These are phyloP conservation scores for Colletotrichum incanum DNA, from an alignment of 2,329 filamentous ascomycete genomes.

Conservation along the genomic window DNA sequence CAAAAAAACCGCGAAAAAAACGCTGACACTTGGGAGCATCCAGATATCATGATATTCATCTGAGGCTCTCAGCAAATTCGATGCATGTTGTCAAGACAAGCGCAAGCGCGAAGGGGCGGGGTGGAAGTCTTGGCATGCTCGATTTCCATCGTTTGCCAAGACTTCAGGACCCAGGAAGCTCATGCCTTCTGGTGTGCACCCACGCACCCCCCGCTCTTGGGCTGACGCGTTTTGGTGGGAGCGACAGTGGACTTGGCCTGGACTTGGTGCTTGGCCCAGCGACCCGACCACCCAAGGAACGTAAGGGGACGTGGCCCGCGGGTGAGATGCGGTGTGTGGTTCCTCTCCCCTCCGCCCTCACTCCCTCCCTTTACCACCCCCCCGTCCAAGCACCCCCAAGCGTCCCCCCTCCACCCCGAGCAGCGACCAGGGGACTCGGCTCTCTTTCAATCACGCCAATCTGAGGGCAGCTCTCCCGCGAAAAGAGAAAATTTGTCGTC, in stretches of 20 bases:
- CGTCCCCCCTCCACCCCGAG: constrained; percentile 1
- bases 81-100: constrained; percentile 44
- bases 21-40: constrained; percentile 28
- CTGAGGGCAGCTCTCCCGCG: constrained; percentile 31
- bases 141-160: constrained; percentile 32
- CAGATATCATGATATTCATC: constrained; percentile 20
- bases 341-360: background rate
- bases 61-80: constrained; percentile 38
- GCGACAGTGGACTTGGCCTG: constrained; percentile 17
- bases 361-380: constrained; percentile 16
- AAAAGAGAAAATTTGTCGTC: constrained; percentile 37
- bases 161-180: constrained; percentile 41
- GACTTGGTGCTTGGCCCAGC: background rate
- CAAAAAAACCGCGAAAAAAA: constrained; percentile 38
- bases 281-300: background rate
- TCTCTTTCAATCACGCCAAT: constrained; percentile 30
- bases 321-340: constrained; percentile 7
- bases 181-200: constrained; percentile 30
- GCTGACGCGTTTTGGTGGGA: constrained; percentile 42
- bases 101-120: constrained; percentile 43
- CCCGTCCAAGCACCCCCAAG: constrained; percentile 25
- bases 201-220: constrained; percentile 36
- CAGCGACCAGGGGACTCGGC: constrained; percentile 24
- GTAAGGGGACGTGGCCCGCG: background rate
- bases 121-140: constrained; percentile 42